A percentile compares a stretch with the other conserved stretches of the same genome.
phyloP scores from a whole-genome alignment of 805 yeast species.

The Yueomyces sinensis region DNA sequence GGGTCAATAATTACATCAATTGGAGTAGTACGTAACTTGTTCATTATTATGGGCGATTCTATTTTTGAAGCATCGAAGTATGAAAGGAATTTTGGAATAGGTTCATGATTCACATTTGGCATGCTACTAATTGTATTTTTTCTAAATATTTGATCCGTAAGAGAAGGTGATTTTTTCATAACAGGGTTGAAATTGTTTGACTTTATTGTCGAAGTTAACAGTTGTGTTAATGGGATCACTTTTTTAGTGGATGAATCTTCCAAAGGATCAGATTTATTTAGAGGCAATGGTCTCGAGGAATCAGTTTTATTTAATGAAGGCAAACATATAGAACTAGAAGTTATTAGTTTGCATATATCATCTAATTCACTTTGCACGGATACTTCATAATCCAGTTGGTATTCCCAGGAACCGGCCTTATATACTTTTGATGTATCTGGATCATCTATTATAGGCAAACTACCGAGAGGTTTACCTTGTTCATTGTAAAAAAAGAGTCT shows the following conservation, averaged over 20 bases:
- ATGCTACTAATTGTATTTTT: slow-evolving; percentile 11
- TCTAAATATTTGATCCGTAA: slow-evolving; percentile 1
- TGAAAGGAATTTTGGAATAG: slow-evolving; percentile 21
- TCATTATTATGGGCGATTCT: slow-evolving; percentile 31
- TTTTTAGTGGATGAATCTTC: slow-evolving; percentile 1
- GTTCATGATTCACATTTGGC: slow-evolving; percentile 5
- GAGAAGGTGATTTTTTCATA: slow-evolving; percentile 3
- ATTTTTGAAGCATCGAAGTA: slow-evolving; percentile 26
- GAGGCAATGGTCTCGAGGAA: not conserved
- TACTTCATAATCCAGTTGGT: slow-evolving; percentile 42
- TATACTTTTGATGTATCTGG: slow-evolving; percentile 29
- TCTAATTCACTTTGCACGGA: slow-evolving; percentile 13
- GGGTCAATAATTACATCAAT: slow-evolving; percentile 52
- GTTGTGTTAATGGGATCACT: not conserved
- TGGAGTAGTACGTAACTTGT: slow-evolving; percentile 17
- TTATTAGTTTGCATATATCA: not conserved
- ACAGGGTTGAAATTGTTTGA: slow-evolving; percentile 8
- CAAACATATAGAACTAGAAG: not conserved
- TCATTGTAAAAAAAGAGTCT: slow-evolving; percentile 17
- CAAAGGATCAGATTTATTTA: not conserved
- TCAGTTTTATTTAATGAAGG: not conserved
- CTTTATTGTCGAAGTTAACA: slow-evolving; percentile 1
- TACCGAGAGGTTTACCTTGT: slow-evolving; percentile 21
- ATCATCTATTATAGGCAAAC: slow-evolving; percentile 6
- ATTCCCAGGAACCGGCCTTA: slow-evolving; percentile 44